Conservation (phyloP, 2,329 filamentous ascomycete species). For the Ascochyta lentis region DNA sequence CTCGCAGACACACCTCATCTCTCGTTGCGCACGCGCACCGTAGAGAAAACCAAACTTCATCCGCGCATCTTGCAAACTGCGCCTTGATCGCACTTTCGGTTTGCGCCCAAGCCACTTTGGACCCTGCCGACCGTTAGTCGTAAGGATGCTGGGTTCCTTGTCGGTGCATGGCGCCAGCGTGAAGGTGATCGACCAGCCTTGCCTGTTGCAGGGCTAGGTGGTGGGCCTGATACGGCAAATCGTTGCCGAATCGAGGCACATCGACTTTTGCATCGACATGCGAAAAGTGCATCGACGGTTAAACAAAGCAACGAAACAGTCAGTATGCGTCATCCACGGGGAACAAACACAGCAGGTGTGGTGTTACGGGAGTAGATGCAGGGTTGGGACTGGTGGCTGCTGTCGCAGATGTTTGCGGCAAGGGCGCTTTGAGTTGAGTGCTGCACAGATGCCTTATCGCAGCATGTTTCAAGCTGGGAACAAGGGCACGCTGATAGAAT, state of each 20-base stretch:
- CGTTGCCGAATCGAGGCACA: neutral
- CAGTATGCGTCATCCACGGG: neutral
- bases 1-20: neutral
- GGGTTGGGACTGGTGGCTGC: neutral
- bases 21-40: neutral
- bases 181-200: neutral
- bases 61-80: conserved; percentile 8
- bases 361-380: neutral
- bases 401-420: conserved; percentile 1
- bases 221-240: neutral
- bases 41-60: neutral
- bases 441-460: conserved; percentile 1
- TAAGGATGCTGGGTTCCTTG: neutral
- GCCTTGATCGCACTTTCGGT: conserved; percentile 12
- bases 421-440: neutral
- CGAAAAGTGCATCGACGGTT: conserved; percentile 1
- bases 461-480: conserved; percentile 5
- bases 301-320: neutral
- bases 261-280: conserved; percentile 8
- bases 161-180: neutral
- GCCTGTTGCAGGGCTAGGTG: neutral
- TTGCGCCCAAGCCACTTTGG: conserved; percentile 11
- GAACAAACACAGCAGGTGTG: neutral
- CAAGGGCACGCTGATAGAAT: neutral
- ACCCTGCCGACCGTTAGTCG: conserved; percentile 12